Base-by-base conservation (phyloP, 768 basidiomycete genomes). In the Leucosporidium creatinivorum region DNA sequence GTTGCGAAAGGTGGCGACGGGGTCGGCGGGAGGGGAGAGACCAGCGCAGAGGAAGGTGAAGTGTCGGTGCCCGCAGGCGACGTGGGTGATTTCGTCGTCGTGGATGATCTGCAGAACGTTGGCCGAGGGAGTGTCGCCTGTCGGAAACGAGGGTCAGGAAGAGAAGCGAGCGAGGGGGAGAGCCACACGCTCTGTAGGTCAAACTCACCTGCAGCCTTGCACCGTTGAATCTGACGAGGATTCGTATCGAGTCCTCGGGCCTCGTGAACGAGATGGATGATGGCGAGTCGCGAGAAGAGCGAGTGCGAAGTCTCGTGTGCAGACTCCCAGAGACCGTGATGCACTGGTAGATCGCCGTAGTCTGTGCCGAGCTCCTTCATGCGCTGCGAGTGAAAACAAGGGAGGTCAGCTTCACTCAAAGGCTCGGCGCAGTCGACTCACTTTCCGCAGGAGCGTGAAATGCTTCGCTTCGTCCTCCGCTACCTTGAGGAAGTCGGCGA, bases 231-330 rank as follows among this genome's bases (percentile, higher is more conserved):
- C 9, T 88, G 89, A 26, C 81, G 81, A 0, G 89, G 90, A 75
- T 92, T 91, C 62, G 90, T 87, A 78, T 91, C 90, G 23, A 92
- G 80, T 7, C 89, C 89, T 31, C 89, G 80, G 4, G 89, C 89
- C 80, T 91, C 89, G 76, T 89, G 89, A 1, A 91, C 88, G 21
- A 91, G 84, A 72, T 90, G 89, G 73, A 93, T 88, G 77, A 91
- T 90, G 1, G 87, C 87, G 48, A 91, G 83, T 18, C 89, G 82
- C 1, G 88, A 81, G 28, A 84, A 83, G 49, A 91, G 81, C 2
- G 87, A 89, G 26, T 83, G 75, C 17, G 84, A 83, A 0, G 89
- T 92, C 44, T 84, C 80, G 12, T 80, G 79, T 0, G 89, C 89
- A 9, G 87, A 87, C 68, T 89, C 86, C 90, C 89, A 91, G 5